A percentile compares a stretch with the other conserved stretches of the same genome.
Conservation (phyloP, 2,329 filamentous ascomycete genomes). For the Colletotrichum filicis region DNA sequence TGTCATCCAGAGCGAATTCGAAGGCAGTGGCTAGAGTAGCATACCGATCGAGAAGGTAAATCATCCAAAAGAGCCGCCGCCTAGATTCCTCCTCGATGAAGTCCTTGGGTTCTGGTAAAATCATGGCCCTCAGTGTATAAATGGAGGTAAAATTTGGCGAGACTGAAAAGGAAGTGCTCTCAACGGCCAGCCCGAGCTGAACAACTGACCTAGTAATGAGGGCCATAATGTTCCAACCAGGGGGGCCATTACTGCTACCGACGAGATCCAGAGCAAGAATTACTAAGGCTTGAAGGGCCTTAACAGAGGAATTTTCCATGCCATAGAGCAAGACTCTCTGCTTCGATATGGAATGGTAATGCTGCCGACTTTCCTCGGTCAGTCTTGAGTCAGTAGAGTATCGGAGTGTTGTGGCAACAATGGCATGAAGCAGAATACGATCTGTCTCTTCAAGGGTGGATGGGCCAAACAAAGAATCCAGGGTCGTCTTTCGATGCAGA, state of each 20-base stretch:
- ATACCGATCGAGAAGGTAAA: slow-evolving; percentile 90
- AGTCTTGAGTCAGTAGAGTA: slow-evolving; percentile 83
- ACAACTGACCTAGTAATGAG: slow-evolving; percentile 90
- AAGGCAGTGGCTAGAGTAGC: slow-evolving; percentile 92
- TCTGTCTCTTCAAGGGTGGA: slow-evolving; percentile 83
- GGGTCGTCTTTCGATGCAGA: slow-evolving; percentile 83
- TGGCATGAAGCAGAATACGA: slow-evolving; percentile 84
- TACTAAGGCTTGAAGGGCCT: slow-evolving; percentile 86
- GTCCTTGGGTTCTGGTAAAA: slow-evolving; percentile 82
- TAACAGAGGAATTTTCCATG: slow-evolving; percentile 89
- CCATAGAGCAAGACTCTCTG: slow-evolving; percentile 89
- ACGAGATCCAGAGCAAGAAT: slow-evolving; percentile 88
- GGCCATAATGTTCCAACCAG: slow-evolving; percentile 91
- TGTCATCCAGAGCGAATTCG: slow-evolving; percentile 89
- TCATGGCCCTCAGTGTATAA: slow-evolving; percentile 87
- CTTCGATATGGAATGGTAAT: slow-evolving; percentile 85
- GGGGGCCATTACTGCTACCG: slow-evolving; percentile 88
- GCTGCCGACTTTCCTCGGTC: slow-evolving; percentile 76
- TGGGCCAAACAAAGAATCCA: slow-evolving; percentile 85
- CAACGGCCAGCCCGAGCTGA: slow-evolving; percentile 86
- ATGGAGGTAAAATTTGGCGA: slow-evolving; percentile 86
- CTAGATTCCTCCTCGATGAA: slow-evolving; percentile 92
- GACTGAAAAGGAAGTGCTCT: slow-evolving; percentile 81
- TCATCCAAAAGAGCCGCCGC: slow-evolving; percentile 91
- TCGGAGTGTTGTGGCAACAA: slow-evolving; percentile 87